Evolutionary conservation across 768 basidiomycete genomes (phyloP).

Genomic region (Pisolithus albus): DNA sequence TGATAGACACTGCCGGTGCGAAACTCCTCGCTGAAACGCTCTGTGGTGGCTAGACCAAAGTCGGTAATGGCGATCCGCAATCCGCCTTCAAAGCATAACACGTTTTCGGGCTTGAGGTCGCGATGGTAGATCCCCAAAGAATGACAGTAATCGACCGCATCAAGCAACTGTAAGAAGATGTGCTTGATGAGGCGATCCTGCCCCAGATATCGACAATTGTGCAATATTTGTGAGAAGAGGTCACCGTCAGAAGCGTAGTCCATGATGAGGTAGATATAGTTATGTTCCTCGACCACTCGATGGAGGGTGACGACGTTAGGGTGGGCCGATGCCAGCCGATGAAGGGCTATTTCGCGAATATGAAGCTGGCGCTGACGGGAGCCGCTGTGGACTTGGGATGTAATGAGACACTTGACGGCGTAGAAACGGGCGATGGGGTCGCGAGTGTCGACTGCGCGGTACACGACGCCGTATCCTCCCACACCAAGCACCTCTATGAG

Average conservation of each 20-base stretch:
- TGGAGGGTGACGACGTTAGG: conserved; percentile 83
- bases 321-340: conserved; percentile 67
- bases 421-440: conserved; percentile 50
- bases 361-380: conserved; percentile 68
- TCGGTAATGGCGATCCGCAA: conserved; percentile 81
- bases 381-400: conserved; percentile 35
- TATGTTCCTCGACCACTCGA: conserved; percentile 77
- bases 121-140: conserved; percentile 89
- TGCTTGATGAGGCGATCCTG: conserved; percentile 78
- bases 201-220: conserved; percentile 70
- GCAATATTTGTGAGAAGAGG: conserved; percentile 85
- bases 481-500: conserved; percentile 84
- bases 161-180: conserved; percentile 89
- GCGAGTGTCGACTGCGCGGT: conserved; percentile 67
- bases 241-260: conserved; percentile 89
- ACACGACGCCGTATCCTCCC: conserved; percentile 94
- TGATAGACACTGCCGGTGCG: conserved; percentile 97
- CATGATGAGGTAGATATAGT: conserved; percentile 86
- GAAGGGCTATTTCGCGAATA: conserved; percentile 80
- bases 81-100: conserved; percentile 79
- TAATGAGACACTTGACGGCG: conserved; percentile 88
- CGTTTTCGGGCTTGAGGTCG: conserved; percentile 95
- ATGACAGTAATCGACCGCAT: conserved; percentile 92
- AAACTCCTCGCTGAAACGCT: conserved; percentile 79
- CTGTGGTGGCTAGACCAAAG: conserved; percentile 91